Conservation (phyloP, 305 asterid genomes). For the Solanum chacoense region DNA sequence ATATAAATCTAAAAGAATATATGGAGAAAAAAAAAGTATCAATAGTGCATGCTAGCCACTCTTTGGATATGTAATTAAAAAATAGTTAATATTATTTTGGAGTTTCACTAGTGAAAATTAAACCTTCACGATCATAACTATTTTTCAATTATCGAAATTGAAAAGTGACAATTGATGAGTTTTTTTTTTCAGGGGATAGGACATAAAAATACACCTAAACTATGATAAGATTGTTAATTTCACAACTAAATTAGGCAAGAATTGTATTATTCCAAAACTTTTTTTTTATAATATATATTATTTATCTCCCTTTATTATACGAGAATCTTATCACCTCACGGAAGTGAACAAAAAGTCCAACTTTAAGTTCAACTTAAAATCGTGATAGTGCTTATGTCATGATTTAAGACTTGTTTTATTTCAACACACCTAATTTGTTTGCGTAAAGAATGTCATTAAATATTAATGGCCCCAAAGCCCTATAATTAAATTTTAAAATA, state of each 20-base stretch:
- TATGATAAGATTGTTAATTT: neutral
- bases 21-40: neutral
- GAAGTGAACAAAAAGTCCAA: neutral
- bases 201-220: neutral
- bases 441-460: conserved; percentile 9
- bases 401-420: conserved; percentile 13
- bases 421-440: conserved; percentile 7
- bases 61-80: too few relatives aligned
- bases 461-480: neutral
- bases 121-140: neutral
- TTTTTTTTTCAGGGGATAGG: neutral
- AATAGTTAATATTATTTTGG: neutral
- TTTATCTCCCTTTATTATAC: neutral
- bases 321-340: neutral
- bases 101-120: neutral
- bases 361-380: neutral
- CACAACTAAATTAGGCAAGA: neutral
- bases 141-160: neutral
- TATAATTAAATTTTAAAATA: neutral
- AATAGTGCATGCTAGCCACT: neutral
- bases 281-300: neutral
- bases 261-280: neutral
- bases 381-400: conserved; percentile 14
- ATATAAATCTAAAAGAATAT: neutral
- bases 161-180: neutral